Evolutionary conservation across 768 basidiomycete species (phyloP).

Genomic region (Leccinellum rugosiceps): DNA sequence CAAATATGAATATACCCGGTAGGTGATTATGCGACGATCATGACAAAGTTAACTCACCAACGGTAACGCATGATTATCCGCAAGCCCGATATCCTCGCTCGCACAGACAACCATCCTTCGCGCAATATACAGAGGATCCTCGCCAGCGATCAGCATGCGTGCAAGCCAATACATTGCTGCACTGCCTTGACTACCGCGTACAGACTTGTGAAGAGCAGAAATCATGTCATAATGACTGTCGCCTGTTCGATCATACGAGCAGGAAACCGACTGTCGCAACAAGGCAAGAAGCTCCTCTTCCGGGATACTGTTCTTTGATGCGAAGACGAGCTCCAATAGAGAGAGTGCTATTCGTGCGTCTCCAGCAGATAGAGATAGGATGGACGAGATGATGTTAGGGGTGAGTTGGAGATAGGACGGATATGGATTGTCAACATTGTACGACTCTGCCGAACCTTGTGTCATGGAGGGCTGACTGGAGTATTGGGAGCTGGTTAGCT

Average conservation of each 20-base stretch:
- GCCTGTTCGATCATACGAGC: constrained; percentile 72
- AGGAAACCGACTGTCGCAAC: constrained; percentile 60
- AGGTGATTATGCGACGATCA: constrained; percentile 7
- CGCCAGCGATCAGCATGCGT: constrained; percentile 75
- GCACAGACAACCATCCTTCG: constrained; percentile 76
- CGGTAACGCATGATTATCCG: constrained; percentile 73
- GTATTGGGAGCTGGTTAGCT: constrained; percentile 15
- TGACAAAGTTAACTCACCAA: constrained; percentile 41
- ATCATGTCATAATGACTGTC: constrained; percentile 82
- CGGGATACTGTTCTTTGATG: constrained; percentile 36
- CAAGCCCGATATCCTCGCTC: constrained; percentile 83
- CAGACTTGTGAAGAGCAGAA: constrained; percentile 78
- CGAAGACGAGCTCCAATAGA: constrained; percentile 67
- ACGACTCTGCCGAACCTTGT: constrained; percentile 19
- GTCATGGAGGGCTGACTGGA: constrained; percentile 12
- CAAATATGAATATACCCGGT: not conserved
- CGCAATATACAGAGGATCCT: constrained; percentile 77
- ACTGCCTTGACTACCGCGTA: constrained; percentile 70
- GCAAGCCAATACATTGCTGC: constrained; percentile 90
- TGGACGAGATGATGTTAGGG: constrained; percentile 42
- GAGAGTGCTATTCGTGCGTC: constrained; percentile 80
- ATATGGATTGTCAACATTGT: constrained; percentile 15
- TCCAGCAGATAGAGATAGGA: constrained; percentile 56
- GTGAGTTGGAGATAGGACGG: constrained; percentile 41
- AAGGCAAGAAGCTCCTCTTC: constrained; percentile 52